Base-by-base conservation (phyloP, 2,329 filamentous ascomycete genomes). In the Trichoderma sp. region DNA sequence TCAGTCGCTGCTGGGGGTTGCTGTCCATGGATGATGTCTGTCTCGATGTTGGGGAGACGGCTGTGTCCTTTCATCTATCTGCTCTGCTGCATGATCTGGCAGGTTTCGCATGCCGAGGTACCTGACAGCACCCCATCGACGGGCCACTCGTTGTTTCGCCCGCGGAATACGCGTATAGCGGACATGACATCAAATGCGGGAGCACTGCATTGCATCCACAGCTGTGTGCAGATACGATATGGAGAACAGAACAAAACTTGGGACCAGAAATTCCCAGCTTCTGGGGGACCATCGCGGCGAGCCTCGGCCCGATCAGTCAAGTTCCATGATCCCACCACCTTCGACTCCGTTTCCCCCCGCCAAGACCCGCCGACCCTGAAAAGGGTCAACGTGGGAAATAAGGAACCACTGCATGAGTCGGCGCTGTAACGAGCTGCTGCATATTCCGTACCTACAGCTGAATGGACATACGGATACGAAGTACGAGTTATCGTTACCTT, bases 281-380 rank as follows among this genome's bases (percentile, higher is more conserved):
- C 34, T 3, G 34, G 34, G 34, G 34, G 10, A 39, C 34, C 34
- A 52, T 44, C 28, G 51, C 51, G 39, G 34, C 30, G 7, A 48
- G 57, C 57, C 45, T 60, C 57, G 57, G 57, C n/a, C 57, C 57
- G 57, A 60, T 52, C 50, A 52, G 21, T 52, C 30, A 39, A 24
- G 21, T 24, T 24, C 21, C 21, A 24, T 24, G 21, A 24, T 24
- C 21, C 21, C 21, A 24, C 21, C 21, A 24, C 21, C 2, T 39
- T 39, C 30, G 15, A 14, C 10, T 17, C 30, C 3, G 7, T 24
- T 24, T 15, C 44, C 17, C 57, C 56, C 57, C 57, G 57, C 57
- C 44, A 41, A 60, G 57, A 39, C 28, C 44, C 44, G 56, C 56
- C 24, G 56, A 47, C 19, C 56, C 56, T 47, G 30, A 39, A 39